Percentiles rank a stretch among this genome's conserved stretches.
Evolutionary conservation across 768 basidiomycete species (phyloP).

Genomic region (Pleurotus salmoneostramineus): DNA sequence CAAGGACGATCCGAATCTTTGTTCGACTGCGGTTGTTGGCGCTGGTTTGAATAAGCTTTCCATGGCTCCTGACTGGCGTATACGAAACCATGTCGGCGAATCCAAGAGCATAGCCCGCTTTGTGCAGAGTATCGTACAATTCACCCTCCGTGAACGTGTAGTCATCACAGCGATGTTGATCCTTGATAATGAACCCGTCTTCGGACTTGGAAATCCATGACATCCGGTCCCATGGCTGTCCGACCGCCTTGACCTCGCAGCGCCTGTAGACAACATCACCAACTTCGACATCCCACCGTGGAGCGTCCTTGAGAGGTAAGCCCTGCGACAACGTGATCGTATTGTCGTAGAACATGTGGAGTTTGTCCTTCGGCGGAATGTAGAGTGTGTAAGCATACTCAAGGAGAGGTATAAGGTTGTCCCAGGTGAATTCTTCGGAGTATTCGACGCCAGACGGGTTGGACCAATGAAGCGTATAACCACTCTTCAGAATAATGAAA

Average conservation of each 20-base stretch:
- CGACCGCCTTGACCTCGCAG: background rate
- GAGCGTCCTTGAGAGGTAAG: background rate
- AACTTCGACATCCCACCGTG: background rate
- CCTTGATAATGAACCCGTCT: background rate
- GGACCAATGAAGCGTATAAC: background rate
- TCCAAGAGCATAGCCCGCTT: background rate
- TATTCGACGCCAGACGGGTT: background rate
- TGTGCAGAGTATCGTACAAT: background rate
- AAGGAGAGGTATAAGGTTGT: background rate
- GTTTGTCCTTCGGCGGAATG: background rate
- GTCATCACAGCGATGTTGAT: background rate
- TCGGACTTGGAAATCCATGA: background rate
- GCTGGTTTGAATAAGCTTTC: background rate
- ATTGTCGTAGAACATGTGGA: background rate
- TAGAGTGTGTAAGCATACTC: constrained; percentile 1
- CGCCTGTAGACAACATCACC: background rate
- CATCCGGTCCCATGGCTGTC: background rate
- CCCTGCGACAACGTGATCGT: background rate
- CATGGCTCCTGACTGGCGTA: background rate
- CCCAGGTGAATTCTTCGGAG: background rate
- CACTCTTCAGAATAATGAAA: background rate
- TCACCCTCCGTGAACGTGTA: background rate
- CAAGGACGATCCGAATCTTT: background rate
- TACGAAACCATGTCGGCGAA: background rate
- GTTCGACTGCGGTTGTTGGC: background rate